A percentile compares a stretch with the other conserved stretches of the same genome.
These are phyloP conservation scores for Fusarium pseudoanthophilum DNA, from an alignment of 2,329 filamentous ascomycete genomes.

Conservation along the genomic window DNA sequence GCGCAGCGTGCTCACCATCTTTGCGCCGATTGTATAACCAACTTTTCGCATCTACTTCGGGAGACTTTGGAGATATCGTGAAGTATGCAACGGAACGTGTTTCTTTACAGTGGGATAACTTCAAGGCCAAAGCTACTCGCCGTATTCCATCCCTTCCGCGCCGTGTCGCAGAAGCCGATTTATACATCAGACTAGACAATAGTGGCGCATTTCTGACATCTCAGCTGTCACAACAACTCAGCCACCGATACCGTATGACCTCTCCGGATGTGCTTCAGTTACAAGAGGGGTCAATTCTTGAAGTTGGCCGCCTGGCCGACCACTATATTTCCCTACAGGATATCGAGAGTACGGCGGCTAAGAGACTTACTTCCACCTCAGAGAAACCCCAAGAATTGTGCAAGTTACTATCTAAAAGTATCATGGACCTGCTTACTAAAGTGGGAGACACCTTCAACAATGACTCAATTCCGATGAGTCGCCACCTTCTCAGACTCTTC, in stretches of 20 bases:
- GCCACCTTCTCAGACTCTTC: slow-evolving; percentile 61
- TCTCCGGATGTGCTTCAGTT: accelerated
- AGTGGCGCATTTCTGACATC: slow-evolving; percentile 43
- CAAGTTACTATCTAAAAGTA: background rate
- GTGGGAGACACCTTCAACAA: slow-evolving; percentile 47
- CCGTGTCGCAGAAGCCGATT: slow-evolving; percentile 47
- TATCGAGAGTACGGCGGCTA: accelerated
- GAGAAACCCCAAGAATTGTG: background rate
- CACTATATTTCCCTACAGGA: background rate
- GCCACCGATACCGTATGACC: too few species aligned
- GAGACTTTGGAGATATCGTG: background rate
- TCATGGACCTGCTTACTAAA: background rate
- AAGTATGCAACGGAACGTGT: slow-evolving; percentile 44
- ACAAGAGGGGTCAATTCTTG: background rate
- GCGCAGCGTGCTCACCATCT: background rate
- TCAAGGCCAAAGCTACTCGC: slow-evolving; percentile 52
- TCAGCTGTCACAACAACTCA: background rate
- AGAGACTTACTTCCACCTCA: background rate
- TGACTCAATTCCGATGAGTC: slow-evolving; percentile 43
- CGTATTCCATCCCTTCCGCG: slow-evolving; percentile 55
- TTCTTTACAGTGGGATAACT: slow-evolving; percentile 51
- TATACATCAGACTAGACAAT: slow-evolving; percentile 53
- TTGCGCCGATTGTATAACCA: background rate
- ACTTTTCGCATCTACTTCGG: background rate
- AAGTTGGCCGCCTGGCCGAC: background rate